Evolutionary conservation across 148 eudicot species (phyloP).

Genomic region (Camellia lanceoleosa): DNA sequence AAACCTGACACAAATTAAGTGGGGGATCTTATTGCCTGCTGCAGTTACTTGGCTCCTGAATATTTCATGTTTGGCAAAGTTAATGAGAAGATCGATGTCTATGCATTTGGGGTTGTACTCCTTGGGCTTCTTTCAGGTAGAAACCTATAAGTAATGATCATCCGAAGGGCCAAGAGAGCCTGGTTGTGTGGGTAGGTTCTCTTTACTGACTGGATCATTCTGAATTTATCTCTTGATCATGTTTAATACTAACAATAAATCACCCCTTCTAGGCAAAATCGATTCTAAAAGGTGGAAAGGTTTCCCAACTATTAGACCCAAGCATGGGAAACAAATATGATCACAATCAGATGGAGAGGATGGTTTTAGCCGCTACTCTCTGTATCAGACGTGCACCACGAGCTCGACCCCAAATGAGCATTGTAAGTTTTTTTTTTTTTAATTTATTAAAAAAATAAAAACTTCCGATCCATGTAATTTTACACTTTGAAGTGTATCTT

Average conservation of each 20-base stretch:
- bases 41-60: slow-evolving; percentile 56
- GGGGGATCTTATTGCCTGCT: slow-evolving; percentile 5
- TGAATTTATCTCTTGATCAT: not conserved
- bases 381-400: slow-evolving; percentile 74
- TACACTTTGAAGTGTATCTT: not conserved
- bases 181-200: slow-evolving; percentile 51
- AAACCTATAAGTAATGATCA: slow-evolving; percentile 40
- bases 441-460: too few relatives aligned
- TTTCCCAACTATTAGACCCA: slow-evolving; percentile 60
- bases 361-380: slow-evolving; percentile 84
- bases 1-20: not conserved
- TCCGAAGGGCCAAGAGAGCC: slow-evolving; percentile 51
- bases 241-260: not conserved
- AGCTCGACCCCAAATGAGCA: slow-evolving; percentile 69
- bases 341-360: slow-evolving; percentile 63
- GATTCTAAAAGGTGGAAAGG: slow-evolving; percentile 55
- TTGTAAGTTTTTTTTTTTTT: slow-evolving; percentile 32
- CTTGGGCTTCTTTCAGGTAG: slow-evolving; percentile 52
- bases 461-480: not conserved
- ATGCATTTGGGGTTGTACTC: slow-evolving; percentile 49
- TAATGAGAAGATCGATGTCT: slow-evolving; percentile 47
- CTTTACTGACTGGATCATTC: not conserved
- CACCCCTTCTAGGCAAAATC: slow-evolving; percentile 63
- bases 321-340: slow-evolving; percentile 44
- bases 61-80: slow-evolving; percentile 57